These are phyloP conservation scores for Erodium chrysanthum DNA, from an alignment of 441 rosid species.

Conservation along the genomic window DNA sequence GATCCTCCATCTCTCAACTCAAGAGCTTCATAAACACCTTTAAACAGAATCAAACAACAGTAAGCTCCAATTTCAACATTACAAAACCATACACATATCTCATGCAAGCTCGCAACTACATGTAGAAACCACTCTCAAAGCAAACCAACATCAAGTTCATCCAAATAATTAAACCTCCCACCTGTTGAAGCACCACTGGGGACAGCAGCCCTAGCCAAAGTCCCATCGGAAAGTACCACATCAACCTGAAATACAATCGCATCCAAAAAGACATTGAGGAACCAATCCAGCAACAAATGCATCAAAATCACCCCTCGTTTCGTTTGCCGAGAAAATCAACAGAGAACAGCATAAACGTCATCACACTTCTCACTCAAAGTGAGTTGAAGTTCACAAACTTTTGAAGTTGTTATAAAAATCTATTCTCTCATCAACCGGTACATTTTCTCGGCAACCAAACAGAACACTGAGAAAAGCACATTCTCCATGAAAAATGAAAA, in stretches of 20 bases:
- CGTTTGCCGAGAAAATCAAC: not conserved
- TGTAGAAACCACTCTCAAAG: not conserved
- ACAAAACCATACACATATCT: not conserved
- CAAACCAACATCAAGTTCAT: not conserved
- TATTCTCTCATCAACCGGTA: not conserved
- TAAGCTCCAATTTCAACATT: not conserved
- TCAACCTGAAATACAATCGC: not conserved
- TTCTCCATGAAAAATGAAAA: not conserved
- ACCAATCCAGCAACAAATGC: too few relatives aligned
- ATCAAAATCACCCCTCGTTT: not conserved
- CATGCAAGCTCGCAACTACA: not conserved
- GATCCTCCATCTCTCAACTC: conserved; percentile 44
- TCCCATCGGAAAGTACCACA: conserved; percentile 26
- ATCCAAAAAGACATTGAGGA: too few relatives aligned
- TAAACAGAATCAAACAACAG: not conserved
- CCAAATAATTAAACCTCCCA: conserved; percentile 3
- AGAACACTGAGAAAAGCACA: not conserved
- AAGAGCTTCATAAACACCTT: conserved; percentile 41
- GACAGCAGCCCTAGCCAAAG: conserved; percentile 35
- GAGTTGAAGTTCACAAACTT: not conserved
- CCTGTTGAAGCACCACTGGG: conserved; percentile 49
- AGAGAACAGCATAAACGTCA: not conserved
- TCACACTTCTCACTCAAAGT: not conserved
- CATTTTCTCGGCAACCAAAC: not conserved
- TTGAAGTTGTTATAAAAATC: not conserved